Evolutionary conservation across 176 grass and related monocot species (phyloP).

Genomic region (Panicum miliaceum): DNA sequence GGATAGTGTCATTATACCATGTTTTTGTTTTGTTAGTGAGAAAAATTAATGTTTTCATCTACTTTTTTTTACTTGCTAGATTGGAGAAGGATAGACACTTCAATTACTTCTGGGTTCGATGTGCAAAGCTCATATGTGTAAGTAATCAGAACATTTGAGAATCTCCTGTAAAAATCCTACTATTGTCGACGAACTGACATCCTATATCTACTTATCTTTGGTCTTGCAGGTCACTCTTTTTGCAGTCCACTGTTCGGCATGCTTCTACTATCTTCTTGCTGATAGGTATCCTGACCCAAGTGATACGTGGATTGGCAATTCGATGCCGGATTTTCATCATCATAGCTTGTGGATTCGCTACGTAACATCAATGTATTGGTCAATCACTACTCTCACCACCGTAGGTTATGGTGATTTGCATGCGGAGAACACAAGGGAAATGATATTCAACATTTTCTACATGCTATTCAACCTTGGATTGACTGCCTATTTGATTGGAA

Average conservation of each 20-base stretch:
- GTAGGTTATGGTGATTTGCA: slow-evolving; percentile 98
- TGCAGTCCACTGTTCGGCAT: slow-evolving; percentile 90
- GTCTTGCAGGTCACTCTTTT: slow-evolving; percentile 88
- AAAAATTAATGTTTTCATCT: background rate
- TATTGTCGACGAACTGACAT: background rate
- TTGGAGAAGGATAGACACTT: slow-evolving; percentile 96
- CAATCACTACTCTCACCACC: slow-evolving; percentile 95
- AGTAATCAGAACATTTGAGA: slow-evolving; percentile 35
- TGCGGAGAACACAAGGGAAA: slow-evolving; percentile 85
- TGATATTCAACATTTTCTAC: slow-evolving; percentile 94
- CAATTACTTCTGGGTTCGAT: slow-evolving; percentile 98
- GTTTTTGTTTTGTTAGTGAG: background rate
- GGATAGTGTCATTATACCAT: background rate
- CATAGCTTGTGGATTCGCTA: slow-evolving; percentile 73
- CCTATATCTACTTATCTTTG: slow-evolving; percentile 29
- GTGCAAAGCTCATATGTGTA: slow-evolving; percentile 94
- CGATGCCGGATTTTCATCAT: slow-evolving; percentile 81
- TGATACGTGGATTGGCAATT: slow-evolving; percentile 82
- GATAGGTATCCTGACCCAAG: slow-evolving; percentile 70
- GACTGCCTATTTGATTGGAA: slow-evolving; percentile 98
- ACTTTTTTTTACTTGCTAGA: slow-evolving; percentile 51
- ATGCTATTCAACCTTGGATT: slow-evolving; percentile 99
- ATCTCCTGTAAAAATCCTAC: slow-evolving; percentile 1
- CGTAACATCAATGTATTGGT: slow-evolving; percentile 95
- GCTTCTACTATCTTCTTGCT: slow-evolving; percentile 96